phyloP scores from a whole-genome alignment of 768 basidiomycete species.

The Inosperma sp. region DNA sequence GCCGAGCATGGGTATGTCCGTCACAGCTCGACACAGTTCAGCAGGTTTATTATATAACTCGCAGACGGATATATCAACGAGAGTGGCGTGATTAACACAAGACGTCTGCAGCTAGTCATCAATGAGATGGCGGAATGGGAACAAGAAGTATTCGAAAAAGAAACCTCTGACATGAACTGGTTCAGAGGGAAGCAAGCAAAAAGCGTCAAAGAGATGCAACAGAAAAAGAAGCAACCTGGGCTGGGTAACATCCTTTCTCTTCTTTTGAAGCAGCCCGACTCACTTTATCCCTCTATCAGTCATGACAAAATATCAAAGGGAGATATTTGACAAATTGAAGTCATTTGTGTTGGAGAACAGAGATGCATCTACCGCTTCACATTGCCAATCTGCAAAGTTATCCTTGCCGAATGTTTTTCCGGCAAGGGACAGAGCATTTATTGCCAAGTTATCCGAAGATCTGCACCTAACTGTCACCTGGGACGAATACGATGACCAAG shows the following conservation, averaged over 20 bases:
- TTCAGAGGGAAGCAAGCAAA: slow-evolving; percentile 89
- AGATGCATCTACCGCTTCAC: slow-evolving; percentile 27
- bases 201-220: slow-evolving; percentile 61
- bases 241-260: slow-evolving; percentile 44
- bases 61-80: slow-evolving; percentile 93
- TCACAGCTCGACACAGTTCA: too few species aligned
- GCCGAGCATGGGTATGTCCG: slow-evolving; percentile 55
- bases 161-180: slow-evolving; percentile 87
- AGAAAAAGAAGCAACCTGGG: slow-evolving; percentile 50
- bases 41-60: not conserved
- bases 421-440: slow-evolving; percentile 75
- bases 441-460: slow-evolving; percentile 69
- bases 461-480: slow-evolving; percentile 78
- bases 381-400: slow-evolving; percentile 44
- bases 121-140: slow-evolving; percentile 89
- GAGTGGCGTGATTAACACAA: slow-evolving; percentile 72
- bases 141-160: slow-evolving; percentile 85
- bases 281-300: slow-evolving; percentile 36
- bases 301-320: slow-evolving; percentile 68
- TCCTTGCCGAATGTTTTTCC: slow-evolving; percentile 76
- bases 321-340: slow-evolving; percentile 75
- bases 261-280: too few species aligned
- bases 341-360: slow-evolving; percentile 58
- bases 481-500: slow-evolving; percentile 89
- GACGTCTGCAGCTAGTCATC: slow-evolving; percentile 78